Percentiles rank a stretch among this genome's conserved stretches.
Evolutionary conservation across 257 asterid genomes (phyloP).

Genomic region (Vinca minor): DNA sequence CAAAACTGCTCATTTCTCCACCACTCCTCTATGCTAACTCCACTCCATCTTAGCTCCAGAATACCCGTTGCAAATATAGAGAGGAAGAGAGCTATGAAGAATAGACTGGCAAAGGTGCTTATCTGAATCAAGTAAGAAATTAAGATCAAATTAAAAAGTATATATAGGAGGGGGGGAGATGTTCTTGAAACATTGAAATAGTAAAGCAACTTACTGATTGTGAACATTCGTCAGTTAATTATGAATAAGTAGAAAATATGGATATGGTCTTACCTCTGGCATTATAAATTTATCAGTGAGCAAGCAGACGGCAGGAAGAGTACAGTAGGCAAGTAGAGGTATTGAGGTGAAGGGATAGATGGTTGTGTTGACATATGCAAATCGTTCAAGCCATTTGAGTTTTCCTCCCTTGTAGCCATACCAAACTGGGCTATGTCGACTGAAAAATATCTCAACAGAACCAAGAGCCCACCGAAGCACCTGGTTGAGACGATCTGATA

Average conservation of each 20-base stretch:
- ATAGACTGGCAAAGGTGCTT: constrained; percentile 84
- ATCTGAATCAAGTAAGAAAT: constrained; percentile 38
- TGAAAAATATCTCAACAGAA: constrained; percentile 87
- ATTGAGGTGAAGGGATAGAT: constrained; percentile 85
- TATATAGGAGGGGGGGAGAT: background rate
- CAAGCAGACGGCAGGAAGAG: constrained; percentile 80
- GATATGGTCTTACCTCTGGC: constrained; percentile 63
- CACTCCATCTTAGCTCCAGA: constrained; percentile 88
- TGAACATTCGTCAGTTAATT: background rate
- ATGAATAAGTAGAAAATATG: background rate
- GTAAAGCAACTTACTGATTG: background rate
- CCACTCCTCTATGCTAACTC: constrained; percentile 96
- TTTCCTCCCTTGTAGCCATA: constrained; percentile 79
- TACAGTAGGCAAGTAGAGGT: constrained; percentile 88
- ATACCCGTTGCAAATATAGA: constrained; percentile 77
- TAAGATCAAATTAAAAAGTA: background rate
- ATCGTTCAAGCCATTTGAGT: constrained; percentile 83
- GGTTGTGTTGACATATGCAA: constrained; percentile 73
- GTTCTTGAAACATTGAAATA: background rate
- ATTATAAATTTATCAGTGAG: constrained; percentile 86
- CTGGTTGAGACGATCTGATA: constrained; percentile 91
- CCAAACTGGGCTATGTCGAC: constrained; percentile 77
- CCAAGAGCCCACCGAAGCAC: constrained; percentile 95
- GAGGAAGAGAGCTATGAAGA: constrained; percentile 83
- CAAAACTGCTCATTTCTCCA: constrained; percentile 97